These are phyloP conservation scores for Rubia occidens DNA, from an alignment of 305 asterid genomes.

Conservation along the genomic window DNA sequence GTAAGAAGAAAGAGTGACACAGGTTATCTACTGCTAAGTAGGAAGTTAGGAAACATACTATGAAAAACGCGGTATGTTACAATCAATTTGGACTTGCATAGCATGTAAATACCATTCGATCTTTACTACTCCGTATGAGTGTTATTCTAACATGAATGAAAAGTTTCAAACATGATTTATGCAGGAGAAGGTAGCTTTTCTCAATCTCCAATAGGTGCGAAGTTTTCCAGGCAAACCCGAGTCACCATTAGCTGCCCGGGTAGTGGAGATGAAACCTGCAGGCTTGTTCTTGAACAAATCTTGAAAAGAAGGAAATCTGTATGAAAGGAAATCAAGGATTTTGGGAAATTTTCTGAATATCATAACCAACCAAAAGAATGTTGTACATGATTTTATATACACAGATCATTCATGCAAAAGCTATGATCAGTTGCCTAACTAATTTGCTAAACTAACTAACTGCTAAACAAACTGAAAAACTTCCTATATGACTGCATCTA, in stretches of 20 bases:
- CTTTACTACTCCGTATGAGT: not conserved
- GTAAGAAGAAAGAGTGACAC: no score
- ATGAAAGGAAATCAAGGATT: no score
- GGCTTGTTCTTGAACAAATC: constrained; percentile 37
- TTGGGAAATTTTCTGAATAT: no score
- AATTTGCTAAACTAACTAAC: no score
- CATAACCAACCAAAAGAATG: no score
- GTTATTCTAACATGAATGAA: not conserved
- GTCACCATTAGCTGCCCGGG: constrained; percentile 45
- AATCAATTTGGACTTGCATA: not conserved
- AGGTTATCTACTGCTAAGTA: no score
- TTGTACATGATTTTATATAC: no score
- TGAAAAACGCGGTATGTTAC: not conserved
- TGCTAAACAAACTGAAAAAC: no score
- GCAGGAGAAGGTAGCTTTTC: constrained; percentile 27
- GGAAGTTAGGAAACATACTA: not conserved
- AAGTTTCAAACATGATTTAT: constrained; percentile 1
- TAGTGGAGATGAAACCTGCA: constrained; percentile 30
- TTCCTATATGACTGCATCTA: no score
- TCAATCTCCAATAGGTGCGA: constrained; percentile 19
- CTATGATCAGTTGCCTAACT: no score
- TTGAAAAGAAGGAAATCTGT: no score
- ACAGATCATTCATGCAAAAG: no score
- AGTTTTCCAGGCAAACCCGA: constrained; percentile 27
- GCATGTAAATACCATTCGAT: not conserved